Base-by-base conservation (phyloP, 2,329 filamentous ascomycete genomes). In the Truncatella angustata region DNA sequence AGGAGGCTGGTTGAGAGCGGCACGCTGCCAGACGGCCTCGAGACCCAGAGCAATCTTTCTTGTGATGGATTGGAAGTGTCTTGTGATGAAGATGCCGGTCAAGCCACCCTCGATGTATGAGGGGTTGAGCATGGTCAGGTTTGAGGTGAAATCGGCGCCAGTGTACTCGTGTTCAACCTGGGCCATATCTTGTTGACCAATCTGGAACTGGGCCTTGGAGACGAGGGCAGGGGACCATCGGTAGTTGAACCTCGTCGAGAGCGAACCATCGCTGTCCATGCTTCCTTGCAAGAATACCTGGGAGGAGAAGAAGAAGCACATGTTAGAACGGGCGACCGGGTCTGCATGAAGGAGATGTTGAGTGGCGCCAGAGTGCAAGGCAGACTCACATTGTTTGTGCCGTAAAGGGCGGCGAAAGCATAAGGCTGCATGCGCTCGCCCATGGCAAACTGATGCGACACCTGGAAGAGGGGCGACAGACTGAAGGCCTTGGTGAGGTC, bases 401-500 rank as follows among this genome's bases (percentile, higher is more conserved):
- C 94, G 70, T 94, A 97, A 67, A 99, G 84, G 59, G 90, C 90
- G 61, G 91, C 90, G 75, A 97, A 96, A 51, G 90, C 91, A 75
- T 99, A 99, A 34, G 94, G 94, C 70, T 92, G 92, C 71, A 96
- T 80, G 61, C 88, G 86, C 74, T 96, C 91, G 63, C 94, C 93
- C 84, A 97, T 90, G 51, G 93, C 88, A 72, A 99, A 94, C 63
- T 94, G 90, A 77, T 99, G 94, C 60, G 93, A 97, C 63, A 97
- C 89, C 75, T 97, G 93, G 81, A 99, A 99, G 61, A 97, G 78
- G 53, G 94, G 94, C 53, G 86, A 84, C 71, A 96, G 84, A 81
- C 91, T 94, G 76, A 97, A 96, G 68, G 91, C 86, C 81, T 97
- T 97, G 70, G 91, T 97, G 70, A 97, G 79, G 73, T 99, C 94